Percentiles rank a stretch among this genome's conserved stretches.
Evolutionary conservation across 2,329 filamentous ascomycete genomes (phyloP).

Genomic region (Nemania serpens): DNA sequence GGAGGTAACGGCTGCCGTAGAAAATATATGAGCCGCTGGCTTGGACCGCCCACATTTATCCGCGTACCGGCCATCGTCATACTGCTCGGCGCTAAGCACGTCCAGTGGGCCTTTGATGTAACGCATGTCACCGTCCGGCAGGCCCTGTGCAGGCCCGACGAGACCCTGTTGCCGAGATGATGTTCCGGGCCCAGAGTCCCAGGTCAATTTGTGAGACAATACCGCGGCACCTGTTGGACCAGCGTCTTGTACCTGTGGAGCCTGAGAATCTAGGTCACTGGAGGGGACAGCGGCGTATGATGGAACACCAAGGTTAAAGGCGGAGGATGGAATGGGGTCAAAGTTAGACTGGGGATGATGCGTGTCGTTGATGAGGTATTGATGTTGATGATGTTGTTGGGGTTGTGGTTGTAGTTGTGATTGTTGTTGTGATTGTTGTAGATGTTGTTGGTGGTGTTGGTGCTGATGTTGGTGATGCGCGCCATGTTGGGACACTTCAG

Average conservation of each 20-base stretch:
- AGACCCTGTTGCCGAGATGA: conserved; percentile 13
- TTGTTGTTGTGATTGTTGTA: too few relatives aligned
- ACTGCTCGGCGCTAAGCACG: conserved; percentile 55
- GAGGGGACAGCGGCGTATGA: conserved; percentile 13
- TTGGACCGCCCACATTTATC: conserved; percentile 29
- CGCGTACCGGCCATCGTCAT: conserved; percentile 44
- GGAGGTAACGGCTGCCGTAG: conserved; percentile 12
- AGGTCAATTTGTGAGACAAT: conserved; percentile 12
- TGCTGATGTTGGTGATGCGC: conserved; percentile 17
- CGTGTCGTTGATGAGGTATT: conserved; percentile 6
- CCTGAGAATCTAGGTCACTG: conserved; percentile 6
- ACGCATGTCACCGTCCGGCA: conserved; percentile 32
- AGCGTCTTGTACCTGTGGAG: conserved; percentile 7
- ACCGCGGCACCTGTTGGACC: conserved; percentile 3
- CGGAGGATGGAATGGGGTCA: conserved; percentile 5
- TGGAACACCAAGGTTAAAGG: conserved; percentile 17
- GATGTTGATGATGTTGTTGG: neutral
- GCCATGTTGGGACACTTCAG: conserved; percentile 15
- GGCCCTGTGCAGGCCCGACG: conserved; percentile 7
- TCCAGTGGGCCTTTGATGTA: conserved; percentile 45
- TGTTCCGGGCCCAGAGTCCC: conserved; percentile 9
- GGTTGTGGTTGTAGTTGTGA: too few relatives aligned
- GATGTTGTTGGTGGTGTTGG: too few relatives aligned
- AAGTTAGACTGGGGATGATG: conserved; percentile 6
- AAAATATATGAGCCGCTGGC: conserved; percentile 28